phyloP scores from a whole-genome alignment of 2,329 filamentous ascomycete genomes.

The Ophiocordyceps polyrhachis-furcata region DNA sequence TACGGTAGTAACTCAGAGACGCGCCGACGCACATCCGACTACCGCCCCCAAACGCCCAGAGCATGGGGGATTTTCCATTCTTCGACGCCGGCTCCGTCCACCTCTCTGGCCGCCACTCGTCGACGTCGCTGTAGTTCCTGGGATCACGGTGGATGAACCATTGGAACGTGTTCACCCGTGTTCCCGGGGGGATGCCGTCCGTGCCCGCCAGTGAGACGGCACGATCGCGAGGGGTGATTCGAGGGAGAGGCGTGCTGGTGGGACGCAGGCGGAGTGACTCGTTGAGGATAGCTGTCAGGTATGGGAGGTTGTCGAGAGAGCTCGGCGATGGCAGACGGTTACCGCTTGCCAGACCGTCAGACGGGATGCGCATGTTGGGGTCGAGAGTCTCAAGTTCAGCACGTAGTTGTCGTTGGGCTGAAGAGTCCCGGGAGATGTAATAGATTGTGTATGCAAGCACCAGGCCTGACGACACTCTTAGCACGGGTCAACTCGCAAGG shows the following conservation, averaged over 20 bases:
- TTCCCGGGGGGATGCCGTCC: constrained; percentile 1
- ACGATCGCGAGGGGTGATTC: background rate
- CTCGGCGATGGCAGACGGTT: background rate
- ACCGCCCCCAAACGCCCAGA: constrained; percentile 1
- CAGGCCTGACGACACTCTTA: background rate
- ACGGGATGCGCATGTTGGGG: background rate
- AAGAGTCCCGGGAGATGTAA: background rate
- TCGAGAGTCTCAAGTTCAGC: background rate
- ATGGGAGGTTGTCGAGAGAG: background rate
- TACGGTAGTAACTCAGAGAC: background rate
- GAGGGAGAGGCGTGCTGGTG: background rate
- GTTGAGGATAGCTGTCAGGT: background rate
- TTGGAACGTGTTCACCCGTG: background rate
- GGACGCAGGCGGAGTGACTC: constrained; percentile 1
- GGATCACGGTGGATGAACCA: constrained; percentile 1
- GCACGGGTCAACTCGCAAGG: background rate
- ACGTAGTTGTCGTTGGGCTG: background rate
- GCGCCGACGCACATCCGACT: constrained; percentile 1
- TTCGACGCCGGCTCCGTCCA: background rate
- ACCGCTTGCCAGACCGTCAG: background rate
- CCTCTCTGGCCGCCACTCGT: background rate
- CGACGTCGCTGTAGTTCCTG: background rate
- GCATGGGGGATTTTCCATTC: background rate
- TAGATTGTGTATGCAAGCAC: constrained; percentile 1
- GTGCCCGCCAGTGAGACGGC: background rate